Conservation (phyloP, 495 filamentous ascomycete genomes). For the Podospora australis region DNA sequence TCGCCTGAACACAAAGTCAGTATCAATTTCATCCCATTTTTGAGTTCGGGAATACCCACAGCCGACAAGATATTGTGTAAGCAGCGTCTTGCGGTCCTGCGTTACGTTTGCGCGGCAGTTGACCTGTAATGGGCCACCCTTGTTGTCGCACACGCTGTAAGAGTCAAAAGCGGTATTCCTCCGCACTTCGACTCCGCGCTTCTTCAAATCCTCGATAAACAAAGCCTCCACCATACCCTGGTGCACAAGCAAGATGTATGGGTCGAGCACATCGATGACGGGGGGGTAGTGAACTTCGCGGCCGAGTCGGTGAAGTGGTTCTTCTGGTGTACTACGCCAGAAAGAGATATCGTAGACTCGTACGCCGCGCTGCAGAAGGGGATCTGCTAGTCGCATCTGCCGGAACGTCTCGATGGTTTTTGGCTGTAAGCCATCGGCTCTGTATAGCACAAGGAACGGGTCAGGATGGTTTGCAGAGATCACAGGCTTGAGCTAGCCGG, state of each 20-base stretch:
- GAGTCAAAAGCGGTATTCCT: slow-evolving; percentile 52
- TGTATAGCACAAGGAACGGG: slow-evolving; percentile 10
- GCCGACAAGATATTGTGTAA: slow-evolving; percentile 47
- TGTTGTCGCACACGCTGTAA: slow-evolving; percentile 38
- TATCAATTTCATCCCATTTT: neutral
- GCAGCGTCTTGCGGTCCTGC: slow-evolving; percentile 35
- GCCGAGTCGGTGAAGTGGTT: slow-evolving; percentile 46
- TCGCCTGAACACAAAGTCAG: slow-evolving; percentile 31
- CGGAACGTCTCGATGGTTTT: slow-evolving; percentile 41
- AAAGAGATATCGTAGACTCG: slow-evolving; percentile 66
- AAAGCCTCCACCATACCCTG: slow-evolving; percentile 68
- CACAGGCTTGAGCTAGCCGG: neutral
- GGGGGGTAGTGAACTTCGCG: slow-evolving; percentile 46
- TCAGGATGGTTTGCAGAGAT: neutral
- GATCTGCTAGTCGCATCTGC: slow-evolving; percentile 61
- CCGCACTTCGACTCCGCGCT: slow-evolving; percentile 50
- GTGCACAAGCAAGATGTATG: slow-evolving; percentile 65
- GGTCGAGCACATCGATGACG: slow-evolving; percentile 61
- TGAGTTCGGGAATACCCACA: slow-evolving; percentile 27
- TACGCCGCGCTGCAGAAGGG: slow-evolving; percentile 54
- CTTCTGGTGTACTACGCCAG: slow-evolving; percentile 58
- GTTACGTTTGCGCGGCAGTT: slow-evolving; percentile 36
- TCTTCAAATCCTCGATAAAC: slow-evolving; percentile 56
- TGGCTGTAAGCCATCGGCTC: slow-evolving; percentile 65
- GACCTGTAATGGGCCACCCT: slow-evolving; percentile 35